Evolutionary conservation across 78 protist species (phyloP), one percentile per base, ranked within the genome.

Genomic region (Dictyostelium intermedium): DNA sequence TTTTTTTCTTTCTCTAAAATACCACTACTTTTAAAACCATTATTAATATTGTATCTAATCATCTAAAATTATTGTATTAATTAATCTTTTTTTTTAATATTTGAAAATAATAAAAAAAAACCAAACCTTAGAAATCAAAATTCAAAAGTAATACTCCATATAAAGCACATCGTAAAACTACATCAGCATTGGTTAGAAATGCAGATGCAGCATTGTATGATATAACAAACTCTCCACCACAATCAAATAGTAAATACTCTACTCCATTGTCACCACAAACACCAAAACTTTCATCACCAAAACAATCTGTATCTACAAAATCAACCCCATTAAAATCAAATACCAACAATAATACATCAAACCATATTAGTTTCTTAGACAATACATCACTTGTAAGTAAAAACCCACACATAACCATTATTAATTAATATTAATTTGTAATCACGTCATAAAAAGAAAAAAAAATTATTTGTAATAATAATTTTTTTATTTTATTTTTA

Each of bases 161-260:
- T 16, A 30, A n/a, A 79, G 41, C 93, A 32, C 93, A 87, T 78
- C 84, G 93, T 43, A 87, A 87, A 72, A 87, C 93, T 30, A 87
- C 93, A 83, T 60, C 93, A 78, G 93, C 83, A 30, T 84, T 87
- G 41, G 37, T 87, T 14, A 87, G 80, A 79, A 87, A 87, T 72
- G 93, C 85, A 20, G 93, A 87, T 5, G 70, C 76, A 25, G 47
- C 85, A 16, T 77, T 87, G n/a, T 30, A n/a, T 77, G 83, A 77
- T 39, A 34, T 77, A 35, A 34, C 83, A 16, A 77, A 77, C 20
- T 39, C 83, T 32, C 83, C 83, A 77, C 79, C 37, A 27, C 83
- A 25, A 25, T 18, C 39, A 77, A 77, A 60, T 35, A 37, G n/a
- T 35, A n/a, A 25, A 77, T 77, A 25, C 56, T 39, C 45, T 18